Base-by-base conservation (phyloP, 305 asterid species). In the Plantago coronopus region DNA sequence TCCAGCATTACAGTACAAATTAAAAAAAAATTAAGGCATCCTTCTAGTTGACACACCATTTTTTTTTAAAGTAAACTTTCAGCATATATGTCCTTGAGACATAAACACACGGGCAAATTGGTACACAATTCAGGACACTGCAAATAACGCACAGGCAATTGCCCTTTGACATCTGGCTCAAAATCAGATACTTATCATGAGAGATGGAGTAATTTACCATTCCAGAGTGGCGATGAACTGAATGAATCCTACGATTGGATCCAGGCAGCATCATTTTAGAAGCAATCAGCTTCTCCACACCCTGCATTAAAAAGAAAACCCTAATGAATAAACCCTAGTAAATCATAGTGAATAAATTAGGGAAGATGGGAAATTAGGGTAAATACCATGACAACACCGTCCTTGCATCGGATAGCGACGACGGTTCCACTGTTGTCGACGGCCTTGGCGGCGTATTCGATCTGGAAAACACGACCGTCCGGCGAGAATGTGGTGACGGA, bases 401-500 rank as follows among this genome's bases (percentile, higher is more conserved):
- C 98, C 69, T 87, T 93, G 94, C 98, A 93, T 80, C 79, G 85
- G 84, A 93, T 87, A n/a, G 96, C 97, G 23, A 91, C 82, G 57
- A 89, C 97, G n/a, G 97, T 91, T 54, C 98, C 98, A 70, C 97
- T 88, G 64, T 89, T 91, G 54, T 93, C 98, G 38, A 93, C 97
- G 42, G 98, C 98, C 74, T 93, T 93, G 64, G 91, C 96, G 37
- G 98, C 98, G 65, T 93, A 89, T 57, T 89, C 98, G 89, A 89
- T 85, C 98, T 93, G 98, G 69, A 93, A 93, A 25, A 93, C 98
- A 34, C 98, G 86, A 22, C 98, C 98, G 69, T 89, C 98, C 49
- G 98, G 98, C 17, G 97, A 93, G 81, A 93, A 93, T n/a, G 97
- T 93, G 1, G 97, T 93, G 25, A 93, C 98, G 6, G 98, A 89